Evolutionary conservation across 176 grass and related monocot genomes (phyloP), one percentile per base, ranked within the genome.

Genomic region (Dactylis glomerata): DNA sequence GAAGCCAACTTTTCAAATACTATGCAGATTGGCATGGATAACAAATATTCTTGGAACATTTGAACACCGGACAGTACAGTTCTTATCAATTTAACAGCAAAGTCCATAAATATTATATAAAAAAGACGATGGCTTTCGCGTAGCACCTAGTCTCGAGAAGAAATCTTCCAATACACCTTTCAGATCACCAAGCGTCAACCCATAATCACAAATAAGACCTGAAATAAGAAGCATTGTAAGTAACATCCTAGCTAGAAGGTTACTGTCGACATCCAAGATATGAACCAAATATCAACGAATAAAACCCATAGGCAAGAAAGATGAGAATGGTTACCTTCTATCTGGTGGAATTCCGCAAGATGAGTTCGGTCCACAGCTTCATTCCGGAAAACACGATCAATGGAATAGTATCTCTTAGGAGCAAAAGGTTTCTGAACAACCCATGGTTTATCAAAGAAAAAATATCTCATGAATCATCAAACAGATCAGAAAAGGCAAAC

Each of bases 301-400:
- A 62, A 20, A 38, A 72, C 20, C 19, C 70, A 80, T 26, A 70
- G 33, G 24, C 5, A 77, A 84, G 59, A 83, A 79, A 50, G 26
- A 61, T 38, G 23, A 65, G 76, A 63, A 67, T n/a, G 10, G 14
- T 70, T 90, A 92, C 91, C 96, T 82, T 99, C 96, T 76, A 99
- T 99, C 64, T 99, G 96, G 81, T 99, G 96, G 70, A 99, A 99
- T 85, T 99, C 96, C 3, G 96, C 96, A 79, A 99, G 93, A 89
- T 99, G 93, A 78, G 96, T 99, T 22, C 91, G 87, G 34, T 99
- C 96, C 83, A 99, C 91, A 61, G 96, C 93, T 90, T 99, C 96
- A 86, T 99, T 99, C 37, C 93, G 90, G 69, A 99, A 96, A 86
- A 99, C 93, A 57, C 91, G 91, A 40, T 99, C 96, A 42, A 99